Evolutionary conservation across 164 flowering plant species (phyloP), one percentile per base, ranked within the genome.

Genomic region (Sextonia rubra): DNA sequence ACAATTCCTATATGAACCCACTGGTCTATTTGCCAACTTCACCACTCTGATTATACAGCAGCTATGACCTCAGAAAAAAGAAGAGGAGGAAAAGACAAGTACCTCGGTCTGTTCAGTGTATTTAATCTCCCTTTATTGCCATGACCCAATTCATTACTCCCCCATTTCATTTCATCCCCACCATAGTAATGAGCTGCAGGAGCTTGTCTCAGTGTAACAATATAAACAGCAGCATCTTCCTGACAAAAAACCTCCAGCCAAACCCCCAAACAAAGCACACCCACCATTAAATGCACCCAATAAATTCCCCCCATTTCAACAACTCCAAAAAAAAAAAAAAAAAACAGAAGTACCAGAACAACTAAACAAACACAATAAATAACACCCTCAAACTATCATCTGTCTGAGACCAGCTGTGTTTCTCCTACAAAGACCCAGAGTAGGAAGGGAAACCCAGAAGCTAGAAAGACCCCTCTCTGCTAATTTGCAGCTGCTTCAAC

Each of bases 131-230:
- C 83, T 25, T 80, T 72, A 72, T 47, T 71, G 12, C 71, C 77
- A 62, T 79, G 69, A 9, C 44, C 44, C 44, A 8, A 37, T 1
- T 37, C 72, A 69, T 62, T 72, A 44, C 67, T 70, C 47, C 62
- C 77, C 66, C 76, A 74, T 68, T 64, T 77, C 24, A 77, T 56
- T 64, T 84, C 83, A 73, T 62, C 24, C 17, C 24, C 24, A 29
- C 47, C 77, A 52, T 73, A 55, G 79, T 73, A 75, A 77, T 83
- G 87, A 74, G 73, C 73, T 70, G 67, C 73, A 64, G 90, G 89
- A 73, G 86, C 75, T 82, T 92, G 88, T 66, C 80, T 91, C 66
- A 92, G 80, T 73, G 91, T 89, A 32, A 92, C 94, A 79, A 92
- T 89, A 76, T 90, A 91, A 37, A 92, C 75, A 49, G 79, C 74